Base-by-base conservation (phyloP, 768 basidiomycete genomes). In the Kockovaella imperatae region DNA sequence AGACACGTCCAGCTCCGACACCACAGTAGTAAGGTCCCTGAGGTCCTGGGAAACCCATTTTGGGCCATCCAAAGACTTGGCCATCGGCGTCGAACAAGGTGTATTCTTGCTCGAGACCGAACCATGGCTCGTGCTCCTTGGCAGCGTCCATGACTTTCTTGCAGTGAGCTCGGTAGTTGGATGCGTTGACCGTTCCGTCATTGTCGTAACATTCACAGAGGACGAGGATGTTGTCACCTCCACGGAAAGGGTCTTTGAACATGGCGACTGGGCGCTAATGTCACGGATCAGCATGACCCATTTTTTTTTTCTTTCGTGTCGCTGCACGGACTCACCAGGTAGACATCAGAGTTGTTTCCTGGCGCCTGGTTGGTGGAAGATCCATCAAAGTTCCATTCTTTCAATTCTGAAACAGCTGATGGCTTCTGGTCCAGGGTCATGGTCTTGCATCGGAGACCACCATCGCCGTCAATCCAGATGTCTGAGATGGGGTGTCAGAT, bases 1-100 rank as follows among this genome's bases (percentile, higher is more conserved):
- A 91, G 56, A 97, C 95, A 75, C 88, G 91, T 74, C 93, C 91
- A 50, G 93, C 85, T 86, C 93, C 93, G 72, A 91, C 91, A 77
- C 93, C 95, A 68, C 95, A 99, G 77, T 99, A 99, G 75, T 99
- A 96, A 42, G 95, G 95, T 53, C 95, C 95, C 73, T 99, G 95
- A 54, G 95, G 91, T 68, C 86, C 95, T 54, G 95, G 95, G 84
- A 96, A 99, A 75, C 95, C 95, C 64, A 89, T 90, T 75, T 90
- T 90, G 67, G 95, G 95, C 95, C 95, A 97, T 47, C 88, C 89
- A 73, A 77, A 85, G 38, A 93, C 93, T 53, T 79, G 77, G 60
- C 83, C 90, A 72, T 97, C 95, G 57, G 77, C 78, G 69, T 89
- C 90, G 64, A 99, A 86, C 59, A 99, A 83, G 61, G 93, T 97